Evolutionary conservation across 2,329 filamentous ascomycete genomes (phyloP).

Genomic region (Colletotrichum eleusines): DNA sequence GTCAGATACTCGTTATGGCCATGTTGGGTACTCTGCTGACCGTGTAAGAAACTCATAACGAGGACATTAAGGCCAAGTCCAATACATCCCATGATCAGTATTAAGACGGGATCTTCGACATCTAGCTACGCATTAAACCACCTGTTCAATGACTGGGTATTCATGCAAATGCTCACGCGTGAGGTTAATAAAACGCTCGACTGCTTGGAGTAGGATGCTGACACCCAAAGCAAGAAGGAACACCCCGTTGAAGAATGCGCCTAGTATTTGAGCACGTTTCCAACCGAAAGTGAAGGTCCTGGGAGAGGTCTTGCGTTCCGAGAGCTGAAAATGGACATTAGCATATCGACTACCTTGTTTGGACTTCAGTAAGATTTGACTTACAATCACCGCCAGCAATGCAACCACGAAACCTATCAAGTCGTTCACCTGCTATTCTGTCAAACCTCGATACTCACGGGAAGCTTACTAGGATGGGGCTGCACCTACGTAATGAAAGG

Average conservation of each 20-base stretch:
- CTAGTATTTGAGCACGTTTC: slow-evolving; percentile 79
- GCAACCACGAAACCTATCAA: slow-evolving; percentile 77
- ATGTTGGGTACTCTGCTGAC: slow-evolving; percentile 49
- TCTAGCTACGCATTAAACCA: slow-evolving; percentile 52
- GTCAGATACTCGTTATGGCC: background rate
- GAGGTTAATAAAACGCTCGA: slow-evolving; percentile 75
- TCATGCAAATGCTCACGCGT: slow-evolving; percentile 56
- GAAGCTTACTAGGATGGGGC: background rate
- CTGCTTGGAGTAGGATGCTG: slow-evolving; percentile 79
- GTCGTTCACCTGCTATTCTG: slow-evolving; percentile 70
- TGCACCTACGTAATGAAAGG: slow-evolving; percentile 76
- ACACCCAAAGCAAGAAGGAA: slow-evolving; percentile 79
- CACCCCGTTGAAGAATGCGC: slow-evolving; percentile 84
- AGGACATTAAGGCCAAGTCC: slow-evolving; percentile 77
- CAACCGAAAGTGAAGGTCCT: slow-evolving; percentile 78
- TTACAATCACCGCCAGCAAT: slow-evolving; percentile 71
- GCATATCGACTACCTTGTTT: background rate
- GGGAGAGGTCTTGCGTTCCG: slow-evolving; percentile 68
- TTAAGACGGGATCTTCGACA: slow-evolving; percentile 73
- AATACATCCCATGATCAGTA: slow-evolving; percentile 77
- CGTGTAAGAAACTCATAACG: slow-evolving; percentile 74
- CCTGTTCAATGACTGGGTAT: background rate
- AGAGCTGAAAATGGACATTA: slow-evolving; percentile 60
- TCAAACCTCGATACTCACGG: background rate
- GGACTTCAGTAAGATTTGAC: slow-evolving; percentile 40